Evolutionary conservation across 2,329 filamentous ascomycete genomes (phyloP).

Genomic region (Aspergillus sergii): DNA sequence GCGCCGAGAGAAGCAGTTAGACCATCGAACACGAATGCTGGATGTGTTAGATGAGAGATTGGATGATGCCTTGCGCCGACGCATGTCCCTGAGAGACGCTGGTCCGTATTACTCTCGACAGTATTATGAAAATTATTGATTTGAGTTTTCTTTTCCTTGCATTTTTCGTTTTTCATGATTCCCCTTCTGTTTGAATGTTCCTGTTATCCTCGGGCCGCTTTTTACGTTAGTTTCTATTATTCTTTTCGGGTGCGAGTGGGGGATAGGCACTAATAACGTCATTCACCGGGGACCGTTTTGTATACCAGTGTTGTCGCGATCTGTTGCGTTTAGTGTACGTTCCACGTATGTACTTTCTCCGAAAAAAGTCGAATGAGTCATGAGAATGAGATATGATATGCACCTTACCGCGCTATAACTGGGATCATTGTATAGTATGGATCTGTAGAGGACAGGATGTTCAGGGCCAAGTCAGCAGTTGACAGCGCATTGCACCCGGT

Average conservation of each 20-base stretch:
- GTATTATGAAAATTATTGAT: slow-evolving; percentile 15
- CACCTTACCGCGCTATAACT: not conserved
- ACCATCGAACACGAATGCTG: slow-evolving; percentile 23
- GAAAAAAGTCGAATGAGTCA: not conserved
- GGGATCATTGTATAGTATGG: not conserved
- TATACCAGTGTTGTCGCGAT: not conserved
- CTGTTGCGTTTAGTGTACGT: not conserved
- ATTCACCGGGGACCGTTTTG: not conserved
- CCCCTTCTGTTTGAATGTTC: not conserved
- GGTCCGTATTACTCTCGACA: slow-evolving; percentile 17
- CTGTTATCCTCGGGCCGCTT: not conserved
- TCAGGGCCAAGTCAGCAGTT: not conserved
- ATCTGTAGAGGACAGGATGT: slow-evolving; percentile 1
- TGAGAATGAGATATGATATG: not conserved
- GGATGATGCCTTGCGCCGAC: slow-evolving; percentile 16
- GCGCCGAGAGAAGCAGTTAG: slow-evolving; percentile 27
- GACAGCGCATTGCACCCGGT: slow-evolving; percentile 4
- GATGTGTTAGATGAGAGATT: slow-evolving; percentile 27
- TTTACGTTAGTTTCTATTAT: slow-evolving; percentile 1
- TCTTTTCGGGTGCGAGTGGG: slow-evolving; percentile 10
- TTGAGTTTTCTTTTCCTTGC: slow-evolving; percentile 7
- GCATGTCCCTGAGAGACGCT: slow-evolving; percentile 22
- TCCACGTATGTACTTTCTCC: not conserved
- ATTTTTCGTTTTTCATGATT: slow-evolving; percentile 1
- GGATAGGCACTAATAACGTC: slow-evolving; percentile 8